Percentiles rank a stretch among this genome's conserved stretches.
These are phyloP conservation scores for Petunia hybrid DNA, from an alignment of 305 asterid species.

Conservation along the genomic window DNA sequence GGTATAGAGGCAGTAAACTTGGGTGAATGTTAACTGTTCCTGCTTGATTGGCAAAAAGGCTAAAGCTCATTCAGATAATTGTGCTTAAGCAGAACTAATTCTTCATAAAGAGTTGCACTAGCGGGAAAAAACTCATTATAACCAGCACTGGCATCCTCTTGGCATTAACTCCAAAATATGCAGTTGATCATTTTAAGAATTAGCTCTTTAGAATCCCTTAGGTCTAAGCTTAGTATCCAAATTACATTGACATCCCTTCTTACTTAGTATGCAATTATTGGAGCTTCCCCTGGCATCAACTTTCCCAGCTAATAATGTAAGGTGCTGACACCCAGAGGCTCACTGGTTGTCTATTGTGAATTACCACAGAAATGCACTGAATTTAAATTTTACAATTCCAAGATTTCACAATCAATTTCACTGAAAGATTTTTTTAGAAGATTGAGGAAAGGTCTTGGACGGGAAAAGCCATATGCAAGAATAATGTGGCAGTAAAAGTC, in stretches of 20 bases:
- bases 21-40: constrained; percentile 97
- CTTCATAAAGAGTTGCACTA: neutral
- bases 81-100: neutral
- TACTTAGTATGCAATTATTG: neutral
- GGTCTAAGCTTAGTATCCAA: neutral
- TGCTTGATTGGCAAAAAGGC: constrained; percentile 49
- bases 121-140: neutral
- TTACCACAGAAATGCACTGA: neutral
- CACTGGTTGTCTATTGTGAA: neutral
- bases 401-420: neutral
- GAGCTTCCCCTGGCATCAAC: neutral
- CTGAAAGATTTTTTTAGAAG: neutral
- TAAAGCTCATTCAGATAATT: constrained; percentile 28
- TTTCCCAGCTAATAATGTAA: neutral
- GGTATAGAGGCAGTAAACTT: constrained; percentile 89
- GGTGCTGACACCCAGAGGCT: neutral
- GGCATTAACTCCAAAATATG: constrained; percentile 1
- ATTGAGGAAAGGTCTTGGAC: neutral
- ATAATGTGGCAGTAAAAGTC: neutral
- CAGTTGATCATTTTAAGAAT: neutral
- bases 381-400: neutral
- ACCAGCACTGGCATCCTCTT: constrained; percentile 5
- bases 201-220: neutral
- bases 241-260: neutral
- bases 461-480: constrained; percentile 1